These are phyloP conservation scores for Russula sp. DNA, from an alignment of 768 basidiomycete species.

Conservation along the genomic window DNA sequence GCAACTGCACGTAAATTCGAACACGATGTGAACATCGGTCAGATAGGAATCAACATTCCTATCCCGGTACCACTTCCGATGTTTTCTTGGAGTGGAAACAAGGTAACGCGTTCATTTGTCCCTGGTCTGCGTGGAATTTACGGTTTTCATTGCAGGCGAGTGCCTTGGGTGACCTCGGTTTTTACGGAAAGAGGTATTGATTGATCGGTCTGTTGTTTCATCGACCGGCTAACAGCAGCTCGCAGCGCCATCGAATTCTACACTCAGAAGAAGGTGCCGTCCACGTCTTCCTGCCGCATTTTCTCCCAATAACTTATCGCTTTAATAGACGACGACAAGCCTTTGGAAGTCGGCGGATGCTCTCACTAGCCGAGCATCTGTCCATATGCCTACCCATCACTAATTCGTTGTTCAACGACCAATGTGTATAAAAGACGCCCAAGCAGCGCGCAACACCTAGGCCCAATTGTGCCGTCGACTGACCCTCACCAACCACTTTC, in stretches of 20 bases:
- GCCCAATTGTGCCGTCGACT: no score
- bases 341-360: slow-evolving; percentile 91
- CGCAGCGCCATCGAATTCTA: slow-evolving; percentile 88
- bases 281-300: not conserved
- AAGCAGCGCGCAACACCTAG: no score
- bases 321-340: slow-evolving; percentile 76
- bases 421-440: not conserved
- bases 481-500: not conserved
- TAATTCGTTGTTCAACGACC: slow-evolving; percentile 36
- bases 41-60: slow-evolving; percentile 90
- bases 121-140: not conserved
- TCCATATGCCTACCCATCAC: slow-evolving; percentile 81
- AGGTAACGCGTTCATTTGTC: slow-evolving; percentile 41
- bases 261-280: slow-evolving; percentile 81
- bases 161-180: slow-evolving; percentile 80
- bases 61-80: slow-evolving; percentile 91
- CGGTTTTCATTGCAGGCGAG: slow-evolving; percentile 47
- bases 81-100: slow-evolving; percentile 98
- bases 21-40: slow-evolving; percentile 80
- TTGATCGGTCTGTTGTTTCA: slow-evolving; percentile 12
- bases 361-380: slow-evolving; percentile 71
- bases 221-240: slow-evolving; percentile 13
- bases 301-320: slow-evolving; percentile 1
- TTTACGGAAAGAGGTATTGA: slow-evolving; percentile 81
- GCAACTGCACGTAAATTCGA: slow-evolving; percentile 95